Base-by-base conservation (phyloP, 2,329 filamentous ascomycete species). In the Aureobasidium sp. region DNA sequence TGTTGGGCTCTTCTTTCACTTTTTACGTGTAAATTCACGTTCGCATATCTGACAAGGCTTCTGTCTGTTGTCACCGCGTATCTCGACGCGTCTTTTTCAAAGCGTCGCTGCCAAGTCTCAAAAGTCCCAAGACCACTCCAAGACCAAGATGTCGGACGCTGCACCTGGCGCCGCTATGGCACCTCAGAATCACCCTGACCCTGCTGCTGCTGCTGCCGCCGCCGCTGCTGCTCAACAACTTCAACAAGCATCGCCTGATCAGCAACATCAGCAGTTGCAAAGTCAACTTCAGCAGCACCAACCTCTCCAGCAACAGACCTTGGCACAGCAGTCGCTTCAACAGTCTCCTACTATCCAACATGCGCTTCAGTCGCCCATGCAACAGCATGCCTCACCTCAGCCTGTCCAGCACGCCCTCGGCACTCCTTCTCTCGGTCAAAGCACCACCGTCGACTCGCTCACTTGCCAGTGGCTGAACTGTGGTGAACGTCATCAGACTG, bases 381-480 rank as follows among this genome's bases (percentile, higher is more conserved):
- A 63, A 44, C 63, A 63, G 59, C 46, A 65, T 61, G 41, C 48
- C 13, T 56, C 63, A 24, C 46, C 64, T 59, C 52, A 59, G 9
- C 61, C 61, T 20, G 51, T 50, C 1, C 61, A 53, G 15, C 50
- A 50, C 4, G 17, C 41, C 64, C 66, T 69, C 10, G 67, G 68
- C n/a, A 67, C 71, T 41, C 64, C 66, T 29, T 62, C 66, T 15
- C 43, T 48, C 17, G 57, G 57, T 13, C 69, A 70, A 29, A 69
- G 65, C 61, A 72, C 69, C 57, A 69, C 71, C 61, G 69, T 71
- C 70, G 79, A 81, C 70, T 76, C 77, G 67, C 72, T 81, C 27
- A 76, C 76, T 39, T 87, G 84, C 67, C 82, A 86, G 75, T 87
- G 84, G 84, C 78, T 81, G 67, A 81, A 79, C 66, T 87, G 84